These are phyloP conservation scores for Brassica cretica DNA, from an alignment of 345 rosid species.

Conservation along the genomic window DNA sequence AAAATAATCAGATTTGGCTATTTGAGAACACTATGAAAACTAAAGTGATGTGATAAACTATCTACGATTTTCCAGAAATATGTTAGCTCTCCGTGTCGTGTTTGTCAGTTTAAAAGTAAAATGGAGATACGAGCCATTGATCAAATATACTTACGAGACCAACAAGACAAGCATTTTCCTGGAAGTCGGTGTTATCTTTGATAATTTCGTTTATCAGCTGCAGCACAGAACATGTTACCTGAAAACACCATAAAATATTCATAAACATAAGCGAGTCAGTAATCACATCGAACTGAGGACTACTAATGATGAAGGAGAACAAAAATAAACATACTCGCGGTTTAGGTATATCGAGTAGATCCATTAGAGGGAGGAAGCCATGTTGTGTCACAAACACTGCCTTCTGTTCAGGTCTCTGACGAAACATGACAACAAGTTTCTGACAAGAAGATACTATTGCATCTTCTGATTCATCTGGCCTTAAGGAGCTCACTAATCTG, in stretches of 20 bases:
- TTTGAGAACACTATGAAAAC: not conserved
- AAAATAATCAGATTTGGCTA: not conserved
- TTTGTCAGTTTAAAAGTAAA: not conserved
- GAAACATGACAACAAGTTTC: conserved; percentile 76
- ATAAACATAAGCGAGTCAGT: conserved; percentile 28
- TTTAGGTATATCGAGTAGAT: conserved; percentile 86
- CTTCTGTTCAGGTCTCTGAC: conserved; percentile 94
- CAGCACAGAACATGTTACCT: conserved; percentile 91
- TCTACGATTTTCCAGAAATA: not conserved
- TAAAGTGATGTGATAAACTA: not conserved
- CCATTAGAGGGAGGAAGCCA: conserved; percentile 91
- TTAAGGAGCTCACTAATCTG: conserved; percentile 77
- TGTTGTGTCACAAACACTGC: conserved; percentile 80
- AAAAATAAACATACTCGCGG: conserved; percentile 62
- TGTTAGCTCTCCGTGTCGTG: conserved; percentile 10
- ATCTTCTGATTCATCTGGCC: conserved; percentile 88
- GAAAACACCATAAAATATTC: conserved; percentile 38
- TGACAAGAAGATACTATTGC: conserved; percentile 83
- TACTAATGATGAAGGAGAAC: conserved; percentile 8
- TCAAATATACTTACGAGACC: conserved; percentile 60
- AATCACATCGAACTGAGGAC: conserved; percentile 7
- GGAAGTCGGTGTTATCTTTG: conserved; percentile 84
- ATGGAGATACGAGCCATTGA: not conserved
- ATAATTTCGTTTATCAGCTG: conserved; percentile 87
- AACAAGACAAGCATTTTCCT: conserved; percentile 98